Percentiles rank a stretch among this genome's conserved stretches.
Evolutionary conservation across 2,329 filamentous ascomycete genomes (phyloP).

Genomic region (Massarina eburnea): DNA sequence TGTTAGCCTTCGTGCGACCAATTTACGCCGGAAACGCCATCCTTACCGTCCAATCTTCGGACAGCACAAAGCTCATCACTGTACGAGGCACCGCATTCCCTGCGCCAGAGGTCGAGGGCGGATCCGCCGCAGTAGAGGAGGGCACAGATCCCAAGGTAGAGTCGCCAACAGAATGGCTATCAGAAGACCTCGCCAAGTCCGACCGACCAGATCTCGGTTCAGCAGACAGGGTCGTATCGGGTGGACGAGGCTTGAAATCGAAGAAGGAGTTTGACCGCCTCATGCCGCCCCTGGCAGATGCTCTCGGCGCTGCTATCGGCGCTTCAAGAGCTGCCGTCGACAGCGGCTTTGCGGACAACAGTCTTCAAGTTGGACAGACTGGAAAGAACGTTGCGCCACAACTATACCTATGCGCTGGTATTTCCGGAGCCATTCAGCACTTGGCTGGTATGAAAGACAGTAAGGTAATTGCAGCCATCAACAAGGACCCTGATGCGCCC

Average conservation of each 20-base stretch:
- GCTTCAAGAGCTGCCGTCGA: conserved; percentile 94
- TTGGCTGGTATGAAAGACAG: conserved; percentile 99
- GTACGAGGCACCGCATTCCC: conserved; percentile 92
- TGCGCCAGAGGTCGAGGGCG: conserved; percentile 68
- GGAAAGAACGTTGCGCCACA: conserved; percentile 98
- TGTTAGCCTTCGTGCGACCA: conserved; percentile 78
- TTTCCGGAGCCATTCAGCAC: conserved; percentile 97
- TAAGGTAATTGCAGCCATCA: conserved; percentile 98
- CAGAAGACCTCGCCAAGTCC: conserved; percentile 88
- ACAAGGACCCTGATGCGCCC: conserved; percentile 95
- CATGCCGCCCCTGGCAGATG: conserved; percentile 89
- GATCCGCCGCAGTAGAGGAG: conserved; percentile 75
- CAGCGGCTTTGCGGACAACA: conserved; percentile 97
- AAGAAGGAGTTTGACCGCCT: conserved; percentile 96
- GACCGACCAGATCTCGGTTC: conserved; percentile 92
- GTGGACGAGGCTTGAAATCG: conserved; percentile 91
- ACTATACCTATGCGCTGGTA: conserved; percentile 91
- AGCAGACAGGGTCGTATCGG: conserved; percentile 87
- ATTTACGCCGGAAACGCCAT: conserved; percentile 99
- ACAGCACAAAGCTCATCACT: conserved; percentile 84
- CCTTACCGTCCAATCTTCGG: conserved; percentile 87
- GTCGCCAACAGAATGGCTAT: conserved; percentile 81
- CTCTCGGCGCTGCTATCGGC: conserved; percentile 91
- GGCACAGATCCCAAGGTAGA: conserved; percentile 81
- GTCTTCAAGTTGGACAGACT: conserved; percentile 95